Evolutionary conservation across 441 rosid genomes (phyloP), one percentile per base, ranked within the genome.

Genomic region (Aquilaria agallochum): DNA sequence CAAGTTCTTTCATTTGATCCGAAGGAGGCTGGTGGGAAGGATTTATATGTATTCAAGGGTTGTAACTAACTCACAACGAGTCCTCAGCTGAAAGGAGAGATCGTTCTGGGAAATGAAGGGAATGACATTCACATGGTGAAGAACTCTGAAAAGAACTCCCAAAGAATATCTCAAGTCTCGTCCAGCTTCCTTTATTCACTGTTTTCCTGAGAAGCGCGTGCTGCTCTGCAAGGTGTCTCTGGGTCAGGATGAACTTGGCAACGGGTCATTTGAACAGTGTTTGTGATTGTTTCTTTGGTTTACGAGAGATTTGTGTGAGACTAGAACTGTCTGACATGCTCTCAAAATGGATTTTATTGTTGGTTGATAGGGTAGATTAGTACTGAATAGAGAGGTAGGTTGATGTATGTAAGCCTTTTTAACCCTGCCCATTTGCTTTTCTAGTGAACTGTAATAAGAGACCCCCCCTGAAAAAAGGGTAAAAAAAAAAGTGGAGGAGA

Each of bases 1-100:
- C 83, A 2, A 80, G 93, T 66, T 67, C 92, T 8, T 72, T 71
- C 54, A 67, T 80, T 65, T 88, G 80, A 80, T 66, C 31, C 50
- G 47, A 56, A 56, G 62, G 58, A 62, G 32, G 27, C 50, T 30
- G 11, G 42, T 14, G 11, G 8, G 30, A 7, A 32, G 12, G 33
- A 15, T 31, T 44, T 46, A 31, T 53, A 61, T 62, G 31, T 53
- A 63, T 45, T 34, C 7, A 57, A 62, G 13, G 54, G 53, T 65
- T 61, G 2, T 11, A 10, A 50, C 55, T 49, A 40, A 31, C 10
- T 40, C 45, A 40, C 9, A 12, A 31, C 13, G 61, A 34, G 64
- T 64, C 47, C 33, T 46, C 27, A 52, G 64, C 57, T 44, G 55
- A 68, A n/a, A 56, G 34, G 56, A 53, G 75, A 65, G 50, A 54